Conservation (phyloP, 1,284 basidiomycete genomes). For the Tylopilus sp. region DNA sequence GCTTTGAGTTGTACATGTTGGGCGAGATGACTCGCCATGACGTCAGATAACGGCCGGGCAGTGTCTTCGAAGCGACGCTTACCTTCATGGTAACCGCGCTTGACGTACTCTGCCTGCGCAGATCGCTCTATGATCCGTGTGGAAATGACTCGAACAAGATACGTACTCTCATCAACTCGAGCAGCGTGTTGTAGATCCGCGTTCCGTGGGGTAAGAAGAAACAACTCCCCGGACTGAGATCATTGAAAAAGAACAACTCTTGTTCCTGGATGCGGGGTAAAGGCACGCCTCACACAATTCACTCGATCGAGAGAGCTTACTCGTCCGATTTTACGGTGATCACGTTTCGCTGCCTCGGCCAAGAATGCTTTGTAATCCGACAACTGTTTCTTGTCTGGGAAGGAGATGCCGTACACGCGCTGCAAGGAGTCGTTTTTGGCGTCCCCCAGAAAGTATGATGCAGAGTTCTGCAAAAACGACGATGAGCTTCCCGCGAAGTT, state of each 20-base stretch:
- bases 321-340: conserved; percentile 94
- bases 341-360: conserved; percentile 94
- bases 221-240: conserved; percentile 89
- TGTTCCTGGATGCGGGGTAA: conserved; percentile 60
- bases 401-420: conserved; percentile 97
- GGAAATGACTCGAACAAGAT: conserved; percentile 4
- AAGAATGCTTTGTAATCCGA: conserved; percentile 96
- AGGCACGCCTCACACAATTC: background rate
- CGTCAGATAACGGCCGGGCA: conserved; percentile 7
- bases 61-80: background rate
- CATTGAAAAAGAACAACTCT: conserved; percentile 99
- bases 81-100: conserved; percentile 87
- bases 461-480: conserved; percentile 73
- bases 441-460: conserved; percentile 98
- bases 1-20: conserved; percentile 95
- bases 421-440: conserved; percentile 93
- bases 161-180: conserved; percentile 86
- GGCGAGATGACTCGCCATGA: conserved; percentile 80
- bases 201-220: conserved; percentile 99
- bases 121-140: conserved; percentile 2
- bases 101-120: conserved; percentile 71
- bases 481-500: background rate
- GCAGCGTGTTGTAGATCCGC: conserved; percentile 92
- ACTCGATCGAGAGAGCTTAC: conserved; percentile 34
- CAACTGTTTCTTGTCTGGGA: conserved; percentile 97